These are phyloP conservation scores for Noccaea bulbosa DNA, from an alignment of 345 rosid genomes.

Conservation along the genomic window DNA sequence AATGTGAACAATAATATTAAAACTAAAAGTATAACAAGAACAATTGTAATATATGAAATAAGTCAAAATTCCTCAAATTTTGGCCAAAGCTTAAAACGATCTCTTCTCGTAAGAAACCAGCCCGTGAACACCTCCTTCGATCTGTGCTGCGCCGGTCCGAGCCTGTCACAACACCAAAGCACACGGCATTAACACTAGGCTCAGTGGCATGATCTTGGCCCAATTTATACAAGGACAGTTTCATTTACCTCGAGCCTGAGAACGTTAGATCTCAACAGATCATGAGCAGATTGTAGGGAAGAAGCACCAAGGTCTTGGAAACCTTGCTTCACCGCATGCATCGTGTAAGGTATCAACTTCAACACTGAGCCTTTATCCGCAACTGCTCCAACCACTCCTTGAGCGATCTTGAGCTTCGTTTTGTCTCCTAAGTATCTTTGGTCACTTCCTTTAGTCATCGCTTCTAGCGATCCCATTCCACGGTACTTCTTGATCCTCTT, in stretches of 20 bases:
- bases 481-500: slow-evolving; percentile 71
- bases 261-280: slow-evolving; percentile 67
- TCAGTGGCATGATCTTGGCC: background rate
- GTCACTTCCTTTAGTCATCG: slow-evolving; percentile 97
- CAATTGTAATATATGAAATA: background rate
- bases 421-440: slow-evolving; percentile 87
- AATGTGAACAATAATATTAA: background rate
- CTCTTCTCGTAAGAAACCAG: slow-evolving; percentile 77
- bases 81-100: slow-evolving; percentile 38
- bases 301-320: slow-evolving; percentile 95
- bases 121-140: slow-evolving; percentile 88
- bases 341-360: slow-evolving; percentile 78
- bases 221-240: background rate
- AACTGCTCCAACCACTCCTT: slow-evolving; percentile 97
- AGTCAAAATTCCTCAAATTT: slow-evolving; percentile 11
- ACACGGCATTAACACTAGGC: slow-evolving; percentile 13
- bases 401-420: slow-evolving; percentile 89
- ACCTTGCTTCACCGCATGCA: slow-evolving; percentile 99
- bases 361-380: slow-evolving; percentile 94
- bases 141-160: slow-evolving; percentile 90
- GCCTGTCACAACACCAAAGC: slow-evolving; percentile 51
- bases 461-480: slow-evolving; percentile 98
- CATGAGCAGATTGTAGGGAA: slow-evolving; percentile 75
- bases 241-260: slow-evolving; percentile 78
- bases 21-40: background rate